phyloP scores from a whole-genome alignment of 352 stramenopile species.

The Pythium vanterpoolii region DNA sequence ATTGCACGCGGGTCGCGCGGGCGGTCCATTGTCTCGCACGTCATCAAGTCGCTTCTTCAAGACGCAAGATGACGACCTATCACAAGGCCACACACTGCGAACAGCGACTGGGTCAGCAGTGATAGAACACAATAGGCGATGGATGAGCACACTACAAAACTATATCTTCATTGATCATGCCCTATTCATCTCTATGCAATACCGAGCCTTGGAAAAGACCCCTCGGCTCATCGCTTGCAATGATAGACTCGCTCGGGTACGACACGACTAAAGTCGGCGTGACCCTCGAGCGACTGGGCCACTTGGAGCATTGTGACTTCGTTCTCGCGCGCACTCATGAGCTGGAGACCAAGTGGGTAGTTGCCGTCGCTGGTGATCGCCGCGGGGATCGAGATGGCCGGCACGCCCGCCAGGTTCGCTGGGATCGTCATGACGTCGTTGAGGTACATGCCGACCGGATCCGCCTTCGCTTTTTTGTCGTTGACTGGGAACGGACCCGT shows the following conservation, averaged over 20 bases:
- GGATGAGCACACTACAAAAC: too few relatives aligned
- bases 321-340: constrained; percentile 63
- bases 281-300: constrained; percentile 60
- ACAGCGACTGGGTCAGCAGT: too few relatives aligned
- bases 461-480: constrained; percentile 50
- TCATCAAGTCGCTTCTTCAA: too few relatives aligned
- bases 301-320: constrained; percentile 65
- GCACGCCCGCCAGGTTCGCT: constrained; percentile 84
- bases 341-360: constrained; percentile 74
- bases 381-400: constrained; percentile 77
- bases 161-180: neutral
- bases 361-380: constrained; percentile 51
- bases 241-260: constrained; percentile 59
- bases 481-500: constrained; percentile 71
- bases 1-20: too few relatives aligned
- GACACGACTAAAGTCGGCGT: constrained; percentile 37
- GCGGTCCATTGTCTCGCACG: too few relatives aligned
- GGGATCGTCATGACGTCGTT: constrained; percentile 93
- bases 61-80: too few relatives aligned
- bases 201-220: too few relatives aligned
- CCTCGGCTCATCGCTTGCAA: constrained; percentile 17
- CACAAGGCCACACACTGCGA: too few relatives aligned
- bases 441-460: constrained; percentile 85
- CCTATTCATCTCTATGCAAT: neutral
- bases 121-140: too few relatives aligned